Conservation (phyloP, 768 basidiomycete species). For the Tricholoma sp. region DNA sequence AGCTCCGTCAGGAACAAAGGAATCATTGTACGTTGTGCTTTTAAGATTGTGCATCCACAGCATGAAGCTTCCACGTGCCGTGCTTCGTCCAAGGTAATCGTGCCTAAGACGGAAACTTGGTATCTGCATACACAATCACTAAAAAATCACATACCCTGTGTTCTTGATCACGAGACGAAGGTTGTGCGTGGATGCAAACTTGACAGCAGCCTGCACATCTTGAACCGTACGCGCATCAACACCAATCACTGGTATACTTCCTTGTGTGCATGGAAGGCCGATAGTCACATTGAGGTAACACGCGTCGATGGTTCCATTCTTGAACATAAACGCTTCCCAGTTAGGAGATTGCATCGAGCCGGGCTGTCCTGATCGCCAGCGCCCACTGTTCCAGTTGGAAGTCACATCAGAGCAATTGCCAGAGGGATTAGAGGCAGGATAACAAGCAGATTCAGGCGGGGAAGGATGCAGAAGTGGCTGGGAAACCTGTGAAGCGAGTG, state of each 20-base stretch:
- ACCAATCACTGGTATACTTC: constrained; percentile 35
- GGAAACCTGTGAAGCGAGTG: constrained; percentile 32
- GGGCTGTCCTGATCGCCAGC: constrained; percentile 35
- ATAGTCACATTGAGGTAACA: constrained; percentile 46
- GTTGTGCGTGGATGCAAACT: constrained; percentile 31
- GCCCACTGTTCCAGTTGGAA: constrained; percentile 23
- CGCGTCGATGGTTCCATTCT: constrained; percentile 42
- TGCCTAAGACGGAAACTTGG: constrained; percentile 25
- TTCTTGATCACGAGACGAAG: constrained; percentile 33
- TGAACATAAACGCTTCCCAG: constrained; percentile 26
- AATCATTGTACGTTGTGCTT: constrained; percentile 24
- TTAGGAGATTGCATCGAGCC: constrained; percentile 33
- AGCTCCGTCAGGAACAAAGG: constrained; percentile 29
- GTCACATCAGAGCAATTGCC: constrained; percentile 32
- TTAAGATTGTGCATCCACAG: constrained; percentile 36
- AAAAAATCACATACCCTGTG: constrained; percentile 19
- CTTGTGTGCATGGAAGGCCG: constrained; percentile 37
- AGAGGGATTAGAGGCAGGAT: constrained; percentile 28
- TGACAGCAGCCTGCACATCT: constrained; percentile 36
- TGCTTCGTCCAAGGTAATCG: constrained; percentile 40
- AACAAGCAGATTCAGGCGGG: constrained; percentile 37
- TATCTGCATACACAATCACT: not conserved
- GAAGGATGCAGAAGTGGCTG: constrained; percentile 38
- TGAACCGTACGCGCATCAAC: constrained; percentile 32
- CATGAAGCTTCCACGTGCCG: constrained; percentile 33